Conservation (phyloP, 441 rosid genomes). For the Corymbia calophylla region DNA sequence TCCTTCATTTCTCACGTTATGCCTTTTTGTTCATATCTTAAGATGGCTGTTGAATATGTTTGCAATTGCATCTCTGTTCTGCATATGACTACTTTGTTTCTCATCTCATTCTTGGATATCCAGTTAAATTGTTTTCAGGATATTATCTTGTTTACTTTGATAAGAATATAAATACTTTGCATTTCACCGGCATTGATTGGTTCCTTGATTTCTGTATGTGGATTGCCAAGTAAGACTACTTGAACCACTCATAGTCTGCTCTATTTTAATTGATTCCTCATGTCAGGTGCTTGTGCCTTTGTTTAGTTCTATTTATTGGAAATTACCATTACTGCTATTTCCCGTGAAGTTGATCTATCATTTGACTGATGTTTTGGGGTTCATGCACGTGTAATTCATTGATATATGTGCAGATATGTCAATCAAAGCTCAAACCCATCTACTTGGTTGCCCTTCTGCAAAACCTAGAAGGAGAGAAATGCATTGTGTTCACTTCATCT, state of each 20-base stretch:
- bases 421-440: slow-evolving; percentile 63
- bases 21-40: not conserved
- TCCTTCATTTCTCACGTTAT: not conserved
- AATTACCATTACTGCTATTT: not conserved
- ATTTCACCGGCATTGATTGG: not conserved
- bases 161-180: not conserved
- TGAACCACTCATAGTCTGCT: not conserved
- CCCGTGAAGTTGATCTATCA: not conserved
- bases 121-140: not conserved
- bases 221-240: not conserved
- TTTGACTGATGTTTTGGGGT: not conserved
- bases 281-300: not conserved
- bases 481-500: slow-evolving; percentile 83
- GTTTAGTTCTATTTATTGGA: not conserved
- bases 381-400: not conserved
- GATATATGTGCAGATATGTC: slow-evolving; percentile 50
- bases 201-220: not conserved
- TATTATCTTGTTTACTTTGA: not conserved
- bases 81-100: not conserved
- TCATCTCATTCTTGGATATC: not conserved
- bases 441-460: slow-evolving; percentile 75
- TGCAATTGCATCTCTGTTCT: not conserved
- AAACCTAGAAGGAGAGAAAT: slow-evolving; percentile 67
- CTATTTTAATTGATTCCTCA: not conserved
- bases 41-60: not conserved